Evolutionary conservation across 106 monocot species (phyloP), one percentile per base, ranked within the genome.

Genomic region (Allium sativum): DNA sequence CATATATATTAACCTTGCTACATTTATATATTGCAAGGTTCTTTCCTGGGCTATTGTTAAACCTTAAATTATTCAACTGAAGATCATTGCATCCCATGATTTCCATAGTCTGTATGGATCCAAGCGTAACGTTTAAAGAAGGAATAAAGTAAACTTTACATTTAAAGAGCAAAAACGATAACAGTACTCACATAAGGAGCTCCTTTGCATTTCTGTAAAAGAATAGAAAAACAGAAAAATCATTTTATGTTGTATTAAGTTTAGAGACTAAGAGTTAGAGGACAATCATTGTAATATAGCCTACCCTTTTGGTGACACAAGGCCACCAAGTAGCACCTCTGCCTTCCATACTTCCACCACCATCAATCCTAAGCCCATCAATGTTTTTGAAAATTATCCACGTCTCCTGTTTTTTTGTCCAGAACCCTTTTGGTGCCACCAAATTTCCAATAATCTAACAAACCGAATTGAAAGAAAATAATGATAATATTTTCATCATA

Each of bases 131-230:
- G 5, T 14, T 58, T 14, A 1, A 48, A 14, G 13, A 64, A 21
- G 3, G 13, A 51, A 51, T 7, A 46, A 22, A 40, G 21, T 65
- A 31, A 40, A n/a, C n/a, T n/a, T n/a, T n/a, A n/a, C n/a, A n/a
- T n/a, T n/a, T n/a, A n/a, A n/a, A n/a, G n/a, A n/a, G n/a, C n/a
- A n/a, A n/a, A n/a, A n/a, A n/a, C n/a, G n/a, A n/a, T n/a, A n/a
- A n/a, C n/a, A n/a, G n/a, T 21, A 65, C 66, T 66, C 45, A 66
- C 66, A 66, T 66, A 54, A 54, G 66, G 66, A 7, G 43, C 54
- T 10, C 7, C 41, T 12, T 7, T n/a, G 53, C 53, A 55, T 66
- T 44, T 6, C 66, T 66, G 66, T 9, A 44, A 42, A 60, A 6
- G 11, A 41, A 65, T 15, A 21, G 0, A 65, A 51, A n/a, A 51